Conservation (phyloP, 1,139 yeast genomes). For the Kluyveromyces marxianus region DNA sequence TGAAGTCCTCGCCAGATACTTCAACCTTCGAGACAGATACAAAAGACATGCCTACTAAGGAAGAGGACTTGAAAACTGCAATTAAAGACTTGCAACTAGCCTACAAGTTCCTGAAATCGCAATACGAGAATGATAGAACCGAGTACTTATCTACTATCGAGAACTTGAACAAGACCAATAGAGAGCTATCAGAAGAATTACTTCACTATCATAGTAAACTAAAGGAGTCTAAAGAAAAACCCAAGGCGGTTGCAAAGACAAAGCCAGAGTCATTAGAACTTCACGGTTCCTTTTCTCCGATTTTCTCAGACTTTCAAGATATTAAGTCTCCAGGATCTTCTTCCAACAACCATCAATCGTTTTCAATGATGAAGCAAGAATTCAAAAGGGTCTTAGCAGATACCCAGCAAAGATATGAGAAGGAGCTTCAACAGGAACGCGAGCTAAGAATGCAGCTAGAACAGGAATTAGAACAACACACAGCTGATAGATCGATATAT, state of each 20-base stretch:
- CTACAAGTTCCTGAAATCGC: slow-evolving; percentile 29
- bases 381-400: slow-evolving; percentile 27
- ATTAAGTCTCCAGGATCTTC: slow-evolving; percentile 7
- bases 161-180: slow-evolving; percentile 22
- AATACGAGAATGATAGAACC: slow-evolving; percentile 27
- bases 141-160: slow-evolving; percentile 26
- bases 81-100: slow-evolving; percentile 30
- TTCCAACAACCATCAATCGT: slow-evolving; percentile 15
- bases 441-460: slow-evolving; percentile 19
- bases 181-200: slow-evolving; percentile 26
- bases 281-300: slow-evolving; percentile 3
- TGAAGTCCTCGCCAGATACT: neutral
- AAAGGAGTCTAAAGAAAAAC: slow-evolving; percentile 14
- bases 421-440: slow-evolving; percentile 24
- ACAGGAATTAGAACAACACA: neutral
- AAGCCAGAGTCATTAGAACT: slow-evolving; percentile 1
- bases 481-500: neutral
- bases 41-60: neutral
- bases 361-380: slow-evolving; percentile 27
- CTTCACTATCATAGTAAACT: slow-evolving; percentile 22
- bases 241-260: slow-evolving; percentile 6
- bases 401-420: slow-evolving; percentile 26
- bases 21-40: neutral
- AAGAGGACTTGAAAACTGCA: slow-evolving; percentile 21
- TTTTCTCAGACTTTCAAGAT: slow-evolving; percentile 9